These are phyloP conservation scores for Neobulgaria alba DNA, from an alignment of 2,329 filamentous ascomycete species.

Conservation along the genomic window DNA sequence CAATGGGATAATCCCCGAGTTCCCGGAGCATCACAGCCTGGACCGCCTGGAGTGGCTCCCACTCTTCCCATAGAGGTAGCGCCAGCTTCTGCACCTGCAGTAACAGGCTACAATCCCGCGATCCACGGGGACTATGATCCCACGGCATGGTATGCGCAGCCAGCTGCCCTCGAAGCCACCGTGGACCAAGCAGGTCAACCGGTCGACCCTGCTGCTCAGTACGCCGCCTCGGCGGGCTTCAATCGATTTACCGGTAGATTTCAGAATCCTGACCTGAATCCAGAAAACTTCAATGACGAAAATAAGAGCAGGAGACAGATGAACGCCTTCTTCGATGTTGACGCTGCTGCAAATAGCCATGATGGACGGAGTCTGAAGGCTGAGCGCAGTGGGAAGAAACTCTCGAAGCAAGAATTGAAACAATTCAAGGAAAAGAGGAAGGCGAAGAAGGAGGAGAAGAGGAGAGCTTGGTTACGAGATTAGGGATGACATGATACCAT, in stretches of 20 bases:
- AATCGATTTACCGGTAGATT: constrained; percentile 85
- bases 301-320: constrained; percentile 82
- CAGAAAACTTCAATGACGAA: constrained; percentile 76
- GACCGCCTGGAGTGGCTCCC: constrained; percentile 22
- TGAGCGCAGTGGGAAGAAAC: constrained; percentile 76
- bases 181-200: constrained; percentile 16
- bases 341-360: constrained; percentile 84
- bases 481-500: no score
- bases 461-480: constrained; percentile 82
- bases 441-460: constrained; percentile 89
- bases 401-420: constrained; percentile 79
- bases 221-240: constrained; percentile 67
- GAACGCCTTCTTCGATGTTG: constrained; percentile 92
- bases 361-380: constrained; percentile 86
- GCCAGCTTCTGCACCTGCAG: constrained; percentile 22
- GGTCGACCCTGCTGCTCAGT: constrained; percentile 41
- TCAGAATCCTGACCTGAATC: constrained; percentile 57
- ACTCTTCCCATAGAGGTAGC: constrained; percentile 19
- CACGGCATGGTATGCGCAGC: constrained; percentile 83
- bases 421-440: constrained; percentile 84
- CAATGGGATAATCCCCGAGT: constrained; percentile 87
- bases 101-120: constrained; percentile 78
- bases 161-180: constrained; percentile 33
- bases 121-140: constrained; percentile 97
- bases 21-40: constrained; percentile 33